Percentiles rank a stretch among this genome's conserved stretches.
These are phyloP conservation scores for Psidium friedrichsthalianum DNA, from an alignment of 345 rosid genomes.

Conservation along the genomic window DNA sequence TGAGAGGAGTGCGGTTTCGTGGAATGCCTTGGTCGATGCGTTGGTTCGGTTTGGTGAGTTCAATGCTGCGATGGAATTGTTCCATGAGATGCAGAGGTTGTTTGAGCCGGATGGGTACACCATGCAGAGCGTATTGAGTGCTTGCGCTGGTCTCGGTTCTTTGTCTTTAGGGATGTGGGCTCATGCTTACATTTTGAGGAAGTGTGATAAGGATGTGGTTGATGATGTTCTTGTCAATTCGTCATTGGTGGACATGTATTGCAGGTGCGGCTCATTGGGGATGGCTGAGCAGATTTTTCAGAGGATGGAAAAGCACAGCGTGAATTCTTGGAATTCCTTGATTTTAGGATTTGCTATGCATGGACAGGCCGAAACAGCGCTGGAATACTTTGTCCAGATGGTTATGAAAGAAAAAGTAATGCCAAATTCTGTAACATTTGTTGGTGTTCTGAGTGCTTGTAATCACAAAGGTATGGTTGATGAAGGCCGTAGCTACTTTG, in stretches of 20 bases:
- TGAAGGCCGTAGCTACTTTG: slow-evolving; percentile 46
- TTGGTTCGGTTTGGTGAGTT: slow-evolving; percentile 53
- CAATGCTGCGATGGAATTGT: slow-evolving; percentile 32
- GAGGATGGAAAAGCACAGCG: slow-evolving; percentile 42
- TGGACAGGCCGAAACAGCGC: slow-evolving; percentile 40
- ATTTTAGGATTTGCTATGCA: slow-evolving; percentile 73
- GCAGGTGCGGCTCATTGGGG: slow-evolving; percentile 59
- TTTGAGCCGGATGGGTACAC: slow-evolving; percentile 67
- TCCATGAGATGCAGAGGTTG: slow-evolving; percentile 34
- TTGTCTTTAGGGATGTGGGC: slow-evolving; percentile 65
- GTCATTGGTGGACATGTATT: slow-evolving; percentile 71
- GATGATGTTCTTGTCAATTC: slow-evolving; percentile 45
- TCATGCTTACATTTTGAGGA: slow-evolving; percentile 48
- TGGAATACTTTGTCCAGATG: slow-evolving; percentile 40
- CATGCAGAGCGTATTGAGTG: slow-evolving; percentile 51
- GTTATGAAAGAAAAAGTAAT: slow-evolving; percentile 13
- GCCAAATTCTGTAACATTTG: slow-evolving; percentile 58
- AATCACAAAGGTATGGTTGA: slow-evolving; percentile 55
- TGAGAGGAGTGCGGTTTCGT: slow-evolving; percentile 58
- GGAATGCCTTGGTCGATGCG: slow-evolving; percentile 69
- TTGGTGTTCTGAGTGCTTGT: slow-evolving; percentile 62
- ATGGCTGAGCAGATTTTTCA: slow-evolving; percentile 55
- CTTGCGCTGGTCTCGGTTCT: slow-evolving; percentile 64
- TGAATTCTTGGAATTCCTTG: slow-evolving; percentile 73
- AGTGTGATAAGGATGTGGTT: slow-evolving; percentile 11